Evolutionary conservation across 2,329 filamentous ascomycete species (phyloP), one percentile per base, ranked within the genome.

Genomic region (Aurifilum marmelostoma): DNA sequence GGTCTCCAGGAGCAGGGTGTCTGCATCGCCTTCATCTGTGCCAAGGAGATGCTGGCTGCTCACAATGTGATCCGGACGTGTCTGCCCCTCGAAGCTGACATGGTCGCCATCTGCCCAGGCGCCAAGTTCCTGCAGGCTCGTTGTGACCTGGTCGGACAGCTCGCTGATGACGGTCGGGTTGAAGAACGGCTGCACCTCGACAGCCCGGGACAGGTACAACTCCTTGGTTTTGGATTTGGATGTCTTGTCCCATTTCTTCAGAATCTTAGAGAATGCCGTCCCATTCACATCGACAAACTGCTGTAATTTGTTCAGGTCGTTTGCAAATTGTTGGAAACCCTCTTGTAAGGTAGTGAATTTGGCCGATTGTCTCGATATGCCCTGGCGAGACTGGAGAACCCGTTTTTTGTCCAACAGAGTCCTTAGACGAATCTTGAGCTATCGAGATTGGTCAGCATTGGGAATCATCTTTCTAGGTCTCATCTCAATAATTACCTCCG

Each of bases 211-310:
- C 47, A 99, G 89, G 78, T 98, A 99, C 54, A 98, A 87, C 81
- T 98, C 96, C 80, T 99, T 99, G 70, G 96, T 97, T 79, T 95
- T 95, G 65, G 95, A 98, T 86, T 98, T 99, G 74, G 95, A 97
- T 1, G 94, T 97, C 87, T 99, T 99, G 82, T 99, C 96, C 96
- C 96, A 99, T 88, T 99, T 99, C 83, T 99, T 99, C 72, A 99
- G 83, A 70, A 99, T 99, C 80, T 99, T 99, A 37, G 95, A 97
- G 79, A 98, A 97, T 21, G 94, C 96, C 1, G 93, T 97, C 76
- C 96, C 95, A 78, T 99, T 99, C 77, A 98, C 92, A 79, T 98
- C 95, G 73, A 99, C 94, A 80, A 98, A 99, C 83, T 98, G 96
- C 84, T 97, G 94, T 21, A 99, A 87, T 81, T 99, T 99, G 82